phyloP scores from a whole-genome alignment of 345 rosid genomes.

The Firmiana major region DNA sequence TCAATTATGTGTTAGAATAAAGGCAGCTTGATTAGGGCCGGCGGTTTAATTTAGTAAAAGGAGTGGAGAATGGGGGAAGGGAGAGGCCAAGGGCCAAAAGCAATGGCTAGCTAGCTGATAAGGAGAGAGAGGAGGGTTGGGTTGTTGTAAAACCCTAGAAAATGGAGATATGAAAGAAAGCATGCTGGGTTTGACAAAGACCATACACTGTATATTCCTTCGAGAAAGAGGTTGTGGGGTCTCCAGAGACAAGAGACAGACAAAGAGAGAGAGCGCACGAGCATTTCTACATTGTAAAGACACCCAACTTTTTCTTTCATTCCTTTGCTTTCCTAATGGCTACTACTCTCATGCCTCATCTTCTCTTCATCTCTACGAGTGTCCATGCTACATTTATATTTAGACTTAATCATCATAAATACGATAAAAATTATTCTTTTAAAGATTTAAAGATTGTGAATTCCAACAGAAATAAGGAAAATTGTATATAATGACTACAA shows the following conservation, averaged over 20 bases:
- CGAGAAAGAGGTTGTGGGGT: constrained; percentile 50
- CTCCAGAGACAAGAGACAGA: background rate
- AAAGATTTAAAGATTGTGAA: too few species aligned
- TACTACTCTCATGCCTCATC: background rate
- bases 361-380: background rate
- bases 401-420: too few species aligned
- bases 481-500: too few species aligned
- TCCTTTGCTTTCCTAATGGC: background rate
- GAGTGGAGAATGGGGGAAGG: constrained; percentile 1
- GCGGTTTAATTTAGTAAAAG: background rate
- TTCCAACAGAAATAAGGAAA: too few species aligned
- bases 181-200: constrained; percentile 57
- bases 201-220: constrained; percentile 63
- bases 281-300: constrained; percentile 25
- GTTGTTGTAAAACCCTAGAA: constrained; percentile 41
- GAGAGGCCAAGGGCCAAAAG: background rate
- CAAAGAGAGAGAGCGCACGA: constrained; percentile 3
- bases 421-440: too few species aligned
- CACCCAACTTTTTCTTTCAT: constrained; percentile 29
- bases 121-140: background rate
- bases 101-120: too few species aligned
- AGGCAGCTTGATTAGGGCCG: background rate
- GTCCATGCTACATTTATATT: too few species aligned
- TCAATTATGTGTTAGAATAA: background rate
- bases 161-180: constrained; percentile 33